Base-by-base conservation (phyloP, 176 grass and related monocot genomes). In the Ensete glaucum region DNA sequence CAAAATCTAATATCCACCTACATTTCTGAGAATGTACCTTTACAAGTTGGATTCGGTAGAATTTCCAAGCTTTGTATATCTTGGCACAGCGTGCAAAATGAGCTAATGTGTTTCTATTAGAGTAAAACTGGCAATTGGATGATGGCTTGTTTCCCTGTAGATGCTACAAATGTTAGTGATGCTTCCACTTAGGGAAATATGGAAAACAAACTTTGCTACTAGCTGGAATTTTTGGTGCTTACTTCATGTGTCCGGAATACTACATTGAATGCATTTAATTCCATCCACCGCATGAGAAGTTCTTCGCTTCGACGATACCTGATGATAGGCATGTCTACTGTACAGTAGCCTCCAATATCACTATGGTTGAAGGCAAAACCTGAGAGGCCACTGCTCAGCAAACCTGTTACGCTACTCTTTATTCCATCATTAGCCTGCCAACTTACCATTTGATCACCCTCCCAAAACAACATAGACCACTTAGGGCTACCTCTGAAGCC, bases 391-490 rank as follows among this genome's bases (percentile, higher is more conserved):
- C 93, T 88, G 87, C 85, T 88, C 53, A 96, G 84, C 72, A 96
- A 86, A n/a, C 93, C 93, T 9, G 88, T 78, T 1, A 96, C 89
- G 76, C 93, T 96, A 85, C 93, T 96, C 81, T 92, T 96, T 83
- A 96, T 96, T 77, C 93, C 93, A 54, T 96, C 93, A 69, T 96
- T 86, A 54, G 69, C 70, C 78, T 96, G 93, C 93, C 93, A 96
- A 84, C 93, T 96, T 85, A 96, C 93, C 93, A 96, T 96, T 82
- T 92, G 93, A 75, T 96, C 89, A 2, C 93, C 93, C 16, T 96
- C 93, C 93, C 93, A 96, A 83, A 96, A 92, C 64, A 96, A 81
- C 93, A 96, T 96, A n/a, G 89, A 83, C 89, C 89, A 92, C 66
- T 81, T 74, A 16, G 85, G 82, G 83, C 87, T 92, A 34, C 85